Base-by-base conservation (phyloP, 768 basidiomycete genomes). In the Amanita inopinata region DNA sequence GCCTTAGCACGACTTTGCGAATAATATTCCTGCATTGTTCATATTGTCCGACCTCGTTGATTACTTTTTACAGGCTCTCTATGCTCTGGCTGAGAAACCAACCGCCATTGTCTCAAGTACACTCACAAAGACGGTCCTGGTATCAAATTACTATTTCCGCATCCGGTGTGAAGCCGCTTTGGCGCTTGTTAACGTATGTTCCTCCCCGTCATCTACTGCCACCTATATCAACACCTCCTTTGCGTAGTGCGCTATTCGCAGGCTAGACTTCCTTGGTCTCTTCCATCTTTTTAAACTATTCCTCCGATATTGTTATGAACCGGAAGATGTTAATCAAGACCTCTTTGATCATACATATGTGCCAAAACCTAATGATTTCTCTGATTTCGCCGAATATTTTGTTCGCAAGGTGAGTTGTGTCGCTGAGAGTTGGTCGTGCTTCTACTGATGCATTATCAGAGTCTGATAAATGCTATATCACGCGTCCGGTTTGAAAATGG, bases 211-310 rank as follows among this genome's bases (percentile, higher is more conserved):
- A n/a, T n/a, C n/a, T n/a, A n/a, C n/a, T n/a, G n/a, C n/a, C n/a
- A n/a, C n/a, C n/a, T n/a, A n/a, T n/a, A n/a, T n/a, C n/a, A n/a
- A n/a, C n/a, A n/a, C n/a, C n/a, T n/a, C n/a, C n/a, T n/a, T n/a
- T n/a, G n/a, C n/a, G n/a, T 60, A 94, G 92, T 92, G 89, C 61
- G 87, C 84, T n/a, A 74, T 82, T 39, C 77, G 78, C 38, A 71
- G 74, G 42, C 68, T 92, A 23, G 84, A 96, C 48, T 91, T 88
- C 56, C 65, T 98, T 46, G 94, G 94, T 7, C 70, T 94, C 18
- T 97, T 97, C 62, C 89, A 94, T 58, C 74, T 99, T 23, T 88
- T 96, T 70, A 99, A 97, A 60, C 71, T 98, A 18, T 96, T 93
- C 61, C 68, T 92, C 33, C 78, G 83, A 17, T 82, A 92, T 54